Base-by-base conservation (phyloP, 495 filamentous ascomycete species). In the Stereocaulon alpinum region DNA sequence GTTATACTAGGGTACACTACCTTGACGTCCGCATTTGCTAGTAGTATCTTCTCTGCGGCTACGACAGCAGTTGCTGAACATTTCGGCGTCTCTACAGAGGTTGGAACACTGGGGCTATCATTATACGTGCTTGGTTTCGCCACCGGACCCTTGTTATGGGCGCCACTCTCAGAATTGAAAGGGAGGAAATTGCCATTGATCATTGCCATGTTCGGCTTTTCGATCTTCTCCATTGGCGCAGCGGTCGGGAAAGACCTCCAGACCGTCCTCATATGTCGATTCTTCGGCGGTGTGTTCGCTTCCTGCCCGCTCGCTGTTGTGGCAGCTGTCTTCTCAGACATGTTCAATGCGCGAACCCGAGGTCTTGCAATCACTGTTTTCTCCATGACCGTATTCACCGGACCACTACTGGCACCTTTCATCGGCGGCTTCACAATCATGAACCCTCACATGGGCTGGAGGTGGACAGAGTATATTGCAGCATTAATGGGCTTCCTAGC, bases 301-400 rank as follows among this genome's bases (percentile, higher is more conserved):
- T 84, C 87, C 44, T 87, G 82, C 68, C 89, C 91, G 0, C 67
- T 95, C 7, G 83, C 91, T 22, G 83, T 95, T 48, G 90, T 95
- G 1, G 91, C 84, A 4, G 91, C 90, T 24, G 81, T 94, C 52
- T 93, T 95, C 72, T 85, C 86, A 2, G 91, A 96, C 69, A 88
- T 95, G 76, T 95, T 89, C 65, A 79, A 87, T 67, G 57, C 57
- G n/a, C 54, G 45, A 18, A 82, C 82, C 9, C 80, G 90, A 59
- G 91, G 91, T 51, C 72, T 91, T 18, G 89, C 91, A 34, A 85
- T 91, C 60, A 88, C 89, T 1, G 72, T 91, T 27, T 95, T 92
- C 72, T 84, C 86, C 40, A 86, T 88, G 82, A 83, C 85, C 4
- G 87, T 94, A 27, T 94, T 95, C 71, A 81, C 81, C 3, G 89